Evolutionary conservation across 345 rosid species (phyloP).

Genomic region (Populus alba): DNA sequence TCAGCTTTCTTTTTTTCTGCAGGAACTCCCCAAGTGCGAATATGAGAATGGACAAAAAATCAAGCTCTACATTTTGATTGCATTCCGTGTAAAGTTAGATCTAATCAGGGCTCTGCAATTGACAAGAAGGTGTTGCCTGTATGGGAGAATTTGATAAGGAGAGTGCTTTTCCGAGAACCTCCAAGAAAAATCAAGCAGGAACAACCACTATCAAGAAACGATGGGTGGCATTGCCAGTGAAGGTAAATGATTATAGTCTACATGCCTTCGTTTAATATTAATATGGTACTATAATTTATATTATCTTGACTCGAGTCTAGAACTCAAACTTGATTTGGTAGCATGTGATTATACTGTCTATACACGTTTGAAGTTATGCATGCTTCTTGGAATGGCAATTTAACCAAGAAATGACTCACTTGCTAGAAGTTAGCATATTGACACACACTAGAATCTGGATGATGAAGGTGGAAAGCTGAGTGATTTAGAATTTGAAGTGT

Average conservation of each 20-base stretch:
- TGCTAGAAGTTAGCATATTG: neutral
- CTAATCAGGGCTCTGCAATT: slow-evolving; percentile 5
- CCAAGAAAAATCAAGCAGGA: slow-evolving; percentile 12
- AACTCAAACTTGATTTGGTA: neutral
- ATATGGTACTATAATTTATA: neutral
- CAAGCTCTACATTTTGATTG: neutral
- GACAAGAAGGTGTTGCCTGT: neutral
- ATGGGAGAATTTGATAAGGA: slow-evolving; percentile 25
- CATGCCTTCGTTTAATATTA: neutral
- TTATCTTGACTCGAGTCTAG: neutral
- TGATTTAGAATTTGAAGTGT: neutral
- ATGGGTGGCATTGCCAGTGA: slow-evolving; percentile 11
- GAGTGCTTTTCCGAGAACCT: slow-evolving; percentile 9
- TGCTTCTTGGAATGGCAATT: neutral
- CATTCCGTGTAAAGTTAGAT: slow-evolving; percentile 1
- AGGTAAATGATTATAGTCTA: slow-evolving; percentile 9
- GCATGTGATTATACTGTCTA: neutral
- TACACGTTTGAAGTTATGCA: neutral
- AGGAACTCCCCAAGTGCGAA: neutral
- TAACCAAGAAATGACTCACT: neutral
- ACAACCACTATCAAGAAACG: slow-evolving; percentile 4
- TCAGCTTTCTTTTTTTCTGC: neutral
- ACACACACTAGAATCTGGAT: neutral
- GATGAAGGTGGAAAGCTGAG: neutral
- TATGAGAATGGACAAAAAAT: slow-evolving; percentile 3